Conservation (phyloP, 176 grass and related monocot genomes). For the Avena atlantica region DNA sequence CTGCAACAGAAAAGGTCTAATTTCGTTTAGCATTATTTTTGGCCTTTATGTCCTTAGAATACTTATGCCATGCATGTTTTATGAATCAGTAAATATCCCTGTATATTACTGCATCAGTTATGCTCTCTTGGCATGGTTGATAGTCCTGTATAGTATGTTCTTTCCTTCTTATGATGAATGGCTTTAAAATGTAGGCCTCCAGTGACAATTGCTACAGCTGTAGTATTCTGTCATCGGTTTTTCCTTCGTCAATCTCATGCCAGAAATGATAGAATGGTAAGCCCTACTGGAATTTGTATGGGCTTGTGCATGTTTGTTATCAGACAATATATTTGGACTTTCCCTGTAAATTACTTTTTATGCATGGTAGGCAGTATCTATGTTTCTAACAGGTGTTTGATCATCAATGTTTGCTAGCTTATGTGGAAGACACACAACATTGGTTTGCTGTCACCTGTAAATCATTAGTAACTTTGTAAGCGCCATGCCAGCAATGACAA, state of each 20-base stretch:
- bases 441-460: constrained; percentile 14
- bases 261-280: constrained; percentile 92
- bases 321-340: neutral
- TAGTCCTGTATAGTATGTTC: constrained; percentile 15
- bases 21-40: neutral
- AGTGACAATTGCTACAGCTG: constrained; percentile 93
- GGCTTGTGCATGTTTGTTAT: constrained; percentile 10
- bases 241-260: constrained; percentile 92
- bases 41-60: constrained; percentile 1
- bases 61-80: constrained; percentile 10
- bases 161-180: constrained; percentile 13
- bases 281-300: constrained; percentile 40
- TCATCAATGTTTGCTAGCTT: neutral
- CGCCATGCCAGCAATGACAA: neutral
- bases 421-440: constrained; percentile 11
- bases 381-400: constrained; percentile 8
- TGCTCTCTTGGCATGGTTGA: constrained; percentile 28
- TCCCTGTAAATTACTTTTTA: neutral
- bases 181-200: constrained; percentile 69
- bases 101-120: constrained; percentile 1
- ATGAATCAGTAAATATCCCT: neutral
- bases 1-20: neutral
- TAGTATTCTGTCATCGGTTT: constrained; percentile 92
- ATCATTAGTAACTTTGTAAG: neutral
- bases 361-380: neutral